These are phyloP conservation scores for Warburgia ugandensis DNA, from an alignment of 164 flowering plant species.

Conservation along the genomic window DNA sequence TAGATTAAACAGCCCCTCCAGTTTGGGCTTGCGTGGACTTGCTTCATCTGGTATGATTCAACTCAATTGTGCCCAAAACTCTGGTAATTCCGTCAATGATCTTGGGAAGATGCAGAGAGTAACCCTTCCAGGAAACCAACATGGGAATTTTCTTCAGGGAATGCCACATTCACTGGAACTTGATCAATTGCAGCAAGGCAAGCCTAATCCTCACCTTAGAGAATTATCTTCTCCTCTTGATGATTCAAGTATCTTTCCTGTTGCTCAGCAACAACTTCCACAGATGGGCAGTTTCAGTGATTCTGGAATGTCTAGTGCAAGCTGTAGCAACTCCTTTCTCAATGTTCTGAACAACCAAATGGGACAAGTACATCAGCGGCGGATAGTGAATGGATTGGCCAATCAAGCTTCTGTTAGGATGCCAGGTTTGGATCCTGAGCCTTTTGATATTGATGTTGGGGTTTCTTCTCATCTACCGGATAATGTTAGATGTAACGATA, in stretches of 20 bases:
- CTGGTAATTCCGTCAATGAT: constrained; percentile 27
- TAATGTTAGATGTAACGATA: constrained; percentile 29
- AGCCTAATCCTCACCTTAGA: constrained; percentile 12
- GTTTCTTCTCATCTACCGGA: constrained; percentile 33
- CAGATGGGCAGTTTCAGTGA: constrained; percentile 23
- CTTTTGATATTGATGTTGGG: constrained; percentile 16
- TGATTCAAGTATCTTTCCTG: constrained; percentile 22
- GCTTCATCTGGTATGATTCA: constrained; percentile 43
- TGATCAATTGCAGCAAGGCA: constrained; percentile 38
- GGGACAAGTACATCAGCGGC: constrained; percentile 33
- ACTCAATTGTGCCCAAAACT: constrained; percentile 32
- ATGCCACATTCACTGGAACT: constrained; percentile 47
- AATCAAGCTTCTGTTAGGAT: constrained; percentile 28
- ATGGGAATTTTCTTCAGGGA: constrained; percentile 44
- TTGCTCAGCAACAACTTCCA: constrained; percentile 11
- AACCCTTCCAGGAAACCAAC: constrained; percentile 36
- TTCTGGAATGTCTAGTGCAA: constrained; percentile 17
- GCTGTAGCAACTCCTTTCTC: constrained; percentile 27
- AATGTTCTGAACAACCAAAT: constrained; percentile 28
- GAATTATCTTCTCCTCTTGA: constrained; percentile 24
- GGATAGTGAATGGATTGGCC: constrained; percentile 16
- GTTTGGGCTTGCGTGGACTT: constrained; percentile 39
- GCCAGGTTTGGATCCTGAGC: constrained; percentile 15
- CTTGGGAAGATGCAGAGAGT: constrained; percentile 28
- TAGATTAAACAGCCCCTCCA: constrained; percentile 48